A percentile compares a stretch with the other conserved stretches of the same genome.
Conservation (phyloP, 148 eudicot genomes). For the Rhododendron henanense region DNA sequence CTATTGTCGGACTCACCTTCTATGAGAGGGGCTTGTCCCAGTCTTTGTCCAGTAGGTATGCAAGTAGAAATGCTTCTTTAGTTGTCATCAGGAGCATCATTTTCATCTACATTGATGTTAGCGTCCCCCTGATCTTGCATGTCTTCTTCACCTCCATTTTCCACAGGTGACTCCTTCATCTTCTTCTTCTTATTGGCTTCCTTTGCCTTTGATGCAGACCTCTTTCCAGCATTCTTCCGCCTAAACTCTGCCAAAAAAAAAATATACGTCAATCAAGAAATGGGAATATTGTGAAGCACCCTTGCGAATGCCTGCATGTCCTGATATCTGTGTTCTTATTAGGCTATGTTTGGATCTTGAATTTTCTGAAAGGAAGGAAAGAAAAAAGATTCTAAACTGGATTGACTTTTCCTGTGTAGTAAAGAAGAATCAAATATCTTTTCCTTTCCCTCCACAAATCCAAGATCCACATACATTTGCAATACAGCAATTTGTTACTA, state of each 20-base stretch:
- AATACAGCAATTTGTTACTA: not conserved
- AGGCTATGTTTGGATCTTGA: not conserved
- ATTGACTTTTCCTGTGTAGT: not conserved
- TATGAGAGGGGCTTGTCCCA: not conserved
- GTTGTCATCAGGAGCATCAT: not conserved
- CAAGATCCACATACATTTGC: not conserved
- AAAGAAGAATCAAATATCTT: not conserved
- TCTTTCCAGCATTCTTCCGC: conserved; percentile 54
- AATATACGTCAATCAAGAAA: not conserved
- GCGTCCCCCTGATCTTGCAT: conserved; percentile 12
- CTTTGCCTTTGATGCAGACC: conserved; percentile 49
- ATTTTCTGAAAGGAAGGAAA: not conserved
- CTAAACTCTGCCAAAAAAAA: conserved; percentile 36
- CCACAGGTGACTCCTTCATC: conserved; percentile 31
- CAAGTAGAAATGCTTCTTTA: not conserved
- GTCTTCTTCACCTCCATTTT: conserved; percentile 33
- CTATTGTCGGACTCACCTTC: not conserved
- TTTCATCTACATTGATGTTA: conserved; percentile 6
- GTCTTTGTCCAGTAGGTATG: not conserved
- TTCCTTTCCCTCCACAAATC: not conserved
- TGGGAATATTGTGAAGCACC: not conserved
- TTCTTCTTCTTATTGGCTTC: conserved; percentile 41
- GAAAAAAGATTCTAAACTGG: not conserved
- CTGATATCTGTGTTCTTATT: not conserved
- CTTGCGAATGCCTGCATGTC: not conserved